Percentiles rank a stretch among this genome's conserved stretches.
Conservation (phyloP, 2,329 filamentous ascomycete genomes). For the Mycosphaerella sp. region DNA sequence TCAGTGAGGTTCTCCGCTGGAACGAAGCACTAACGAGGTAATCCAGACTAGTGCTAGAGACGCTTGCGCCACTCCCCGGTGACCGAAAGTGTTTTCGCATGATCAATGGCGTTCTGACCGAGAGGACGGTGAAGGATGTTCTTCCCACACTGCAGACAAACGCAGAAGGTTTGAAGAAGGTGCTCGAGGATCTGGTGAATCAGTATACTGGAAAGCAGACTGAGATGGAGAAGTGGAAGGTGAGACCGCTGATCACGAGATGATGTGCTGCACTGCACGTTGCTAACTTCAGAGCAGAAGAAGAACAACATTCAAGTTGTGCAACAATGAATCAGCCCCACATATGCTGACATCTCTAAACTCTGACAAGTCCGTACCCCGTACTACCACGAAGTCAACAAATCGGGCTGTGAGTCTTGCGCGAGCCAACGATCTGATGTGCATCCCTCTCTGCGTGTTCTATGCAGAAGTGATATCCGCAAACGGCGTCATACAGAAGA, state of each 20-base stretch:
- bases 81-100: slow-evolving; percentile 98
- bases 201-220: slow-evolving; percentile 93
- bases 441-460: neutral
- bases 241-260: slow-evolving; percentile 40
- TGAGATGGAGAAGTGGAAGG: slow-evolving; percentile 98
- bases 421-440: neutral
- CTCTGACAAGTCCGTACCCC: neutral
- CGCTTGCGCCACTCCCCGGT: slow-evolving; percentile 69
- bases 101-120: slow-evolving; percentile 94
- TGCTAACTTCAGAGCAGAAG: slow-evolving; percentile 51
- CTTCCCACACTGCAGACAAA: slow-evolving; percentile 88
- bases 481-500: neutral
- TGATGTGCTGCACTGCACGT: neutral
- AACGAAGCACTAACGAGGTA: neutral
- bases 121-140: slow-evolving; percentile 89
- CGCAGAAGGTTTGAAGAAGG: slow-evolving; percentile 86
- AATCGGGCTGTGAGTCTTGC: neutral
- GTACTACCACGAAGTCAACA: neutral
- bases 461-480: neutral
- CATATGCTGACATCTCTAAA: neutral
- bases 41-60: slow-evolving; percentile 86
- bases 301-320: slow-evolving; percentile 87
- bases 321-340: slow-evolving; percentile 48
- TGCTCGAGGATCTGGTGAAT: slow-evolving; percentile 89
- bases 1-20: neutral